Evolutionary conservation across 2,329 filamentous ascomycete species (phyloP).

Genomic region (Ceratocystis alfenasii): DNA sequence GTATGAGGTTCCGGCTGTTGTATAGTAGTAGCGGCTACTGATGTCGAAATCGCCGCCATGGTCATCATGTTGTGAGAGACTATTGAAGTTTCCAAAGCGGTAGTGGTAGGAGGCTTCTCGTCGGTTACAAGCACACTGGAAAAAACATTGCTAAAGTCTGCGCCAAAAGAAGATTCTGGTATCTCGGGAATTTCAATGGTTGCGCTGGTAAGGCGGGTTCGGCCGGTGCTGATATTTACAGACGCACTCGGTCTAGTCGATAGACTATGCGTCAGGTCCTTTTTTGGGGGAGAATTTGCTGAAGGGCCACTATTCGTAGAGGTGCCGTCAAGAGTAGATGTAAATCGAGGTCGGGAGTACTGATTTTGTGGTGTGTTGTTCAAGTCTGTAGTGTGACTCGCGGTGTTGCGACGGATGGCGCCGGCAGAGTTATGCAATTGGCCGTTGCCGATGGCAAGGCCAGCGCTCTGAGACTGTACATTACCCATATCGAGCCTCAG

Average conservation of each 20-base stretch:
- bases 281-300: not conserved
- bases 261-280: no score
- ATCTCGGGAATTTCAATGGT: slow-evolving; percentile 3
- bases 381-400: not conserved
- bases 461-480: not conserved
- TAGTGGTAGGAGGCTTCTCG: not conserved
- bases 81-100: not conserved
- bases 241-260: not conserved
- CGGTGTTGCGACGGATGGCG: not conserved
- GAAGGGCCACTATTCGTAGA: not conserved
- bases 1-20: not conserved
- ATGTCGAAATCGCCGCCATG: not conserved
- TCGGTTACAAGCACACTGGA: not conserved
- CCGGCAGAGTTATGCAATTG: not conserved
- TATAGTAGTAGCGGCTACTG: not conserved
- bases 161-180: slow-evolving; percentile 9
- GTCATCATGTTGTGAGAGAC: not conserved
- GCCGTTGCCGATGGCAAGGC: not conserved
- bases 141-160: not conserved
- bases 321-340: not conserved
- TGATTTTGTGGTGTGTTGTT: not conserved
- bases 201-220: not conserved
- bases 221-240: not conserved
- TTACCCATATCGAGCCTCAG: not conserved
- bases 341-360: not conserved